Evolutionary conservation across 495 filamentous ascomycete species (phyloP), one percentile per base, ranked within the genome.

Genomic region (Neurospora sp.): DNA sequence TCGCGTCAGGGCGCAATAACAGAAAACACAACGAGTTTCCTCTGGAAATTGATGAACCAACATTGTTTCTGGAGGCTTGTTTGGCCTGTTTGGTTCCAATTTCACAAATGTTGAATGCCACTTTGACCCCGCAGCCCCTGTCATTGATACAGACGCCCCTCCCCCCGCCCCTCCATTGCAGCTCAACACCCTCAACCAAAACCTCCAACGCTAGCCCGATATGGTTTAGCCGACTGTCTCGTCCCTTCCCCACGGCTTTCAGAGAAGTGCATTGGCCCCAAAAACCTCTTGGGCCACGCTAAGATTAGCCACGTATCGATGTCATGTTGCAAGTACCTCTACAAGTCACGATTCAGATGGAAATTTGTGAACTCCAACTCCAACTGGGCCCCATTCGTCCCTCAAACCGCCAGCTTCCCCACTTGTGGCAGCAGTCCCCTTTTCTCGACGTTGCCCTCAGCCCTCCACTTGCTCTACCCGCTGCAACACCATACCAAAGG

Each of bases 81-180:
- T 16, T 65, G 53, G 53, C 53, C 53, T 35, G 53, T 65, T 35
- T 65, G 53, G 27, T 59, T 59, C 53, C 53, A 65, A 65, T 65
- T 35, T 65, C 71, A 76, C 77, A 80, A 77, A 73, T 81, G 79
- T 81, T 81, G 79, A 81, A 81, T 78, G 71, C 73, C 68, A 75
- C 74, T 75, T 75, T 71, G 69, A 71, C 46, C 31, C n/a, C 31
- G 69, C 59, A 68, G 41, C 70, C 74, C 77, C 75, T 77, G 78
- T 69, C 75, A 42, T 39, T 73, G 70, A 46, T 65, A 65, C 72
- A 73, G 41, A 46, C 72, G 68, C 59, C 38, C 27, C 73, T 74
- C 76, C 76, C 74, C 71, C 73, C 70, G 53, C 41, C 39, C 59
- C 70, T 74, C 71, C 74, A 74, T 65, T 65, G 53, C 53, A 61